Conservation (phyloP, 2,329 filamentous ascomycete genomes). For the Colletotrichum spinosum region DNA sequence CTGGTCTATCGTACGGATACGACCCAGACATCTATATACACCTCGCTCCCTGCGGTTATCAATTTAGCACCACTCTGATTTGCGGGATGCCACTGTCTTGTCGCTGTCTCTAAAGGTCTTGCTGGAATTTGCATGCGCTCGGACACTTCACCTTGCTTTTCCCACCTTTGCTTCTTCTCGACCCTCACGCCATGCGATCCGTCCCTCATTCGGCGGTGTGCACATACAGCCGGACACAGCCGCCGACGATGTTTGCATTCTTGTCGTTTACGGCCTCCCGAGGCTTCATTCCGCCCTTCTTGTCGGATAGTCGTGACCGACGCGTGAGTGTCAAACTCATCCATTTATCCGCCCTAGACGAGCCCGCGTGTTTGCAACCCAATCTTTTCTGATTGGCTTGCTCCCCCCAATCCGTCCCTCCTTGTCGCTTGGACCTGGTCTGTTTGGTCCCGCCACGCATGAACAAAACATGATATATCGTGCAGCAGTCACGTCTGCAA, state of each 20-base stretch:
- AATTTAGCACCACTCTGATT: conserved; percentile 19
- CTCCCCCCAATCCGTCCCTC: background rate
- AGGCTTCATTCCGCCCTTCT: conserved; percentile 23
- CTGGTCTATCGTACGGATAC: background rate
- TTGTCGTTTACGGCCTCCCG: conserved; percentile 18
- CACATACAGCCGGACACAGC: conserved; percentile 3
- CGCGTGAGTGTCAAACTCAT: background rate
- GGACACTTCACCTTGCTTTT: conserved; percentile 31
- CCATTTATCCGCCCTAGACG: too few species aligned
- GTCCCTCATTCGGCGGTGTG: conserved; percentile 33
- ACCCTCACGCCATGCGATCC: conserved; percentile 30
- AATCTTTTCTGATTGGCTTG: background rate
- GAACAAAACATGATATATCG: conserved; percentile 25
- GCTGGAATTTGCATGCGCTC: conserved; percentile 19
- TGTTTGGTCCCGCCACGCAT: conserved; percentile 26
- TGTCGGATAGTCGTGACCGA: conserved; percentile 9
- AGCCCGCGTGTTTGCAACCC: too few species aligned
- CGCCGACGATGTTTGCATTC: conserved; percentile 16
- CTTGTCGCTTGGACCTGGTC: conserved; percentile 18
- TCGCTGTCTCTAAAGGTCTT: conserved; percentile 30
- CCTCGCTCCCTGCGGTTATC: conserved; percentile 24
- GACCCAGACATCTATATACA: conserved; percentile 11
- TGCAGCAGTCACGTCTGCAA: conserved; percentile 26
- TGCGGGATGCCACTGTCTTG: conserved; percentile 30
- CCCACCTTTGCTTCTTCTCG: conserved; percentile 25